phyloP scores from a whole-genome alignment of 2,329 filamentous ascomycete species.

The Fusarium irregulare region DNA sequence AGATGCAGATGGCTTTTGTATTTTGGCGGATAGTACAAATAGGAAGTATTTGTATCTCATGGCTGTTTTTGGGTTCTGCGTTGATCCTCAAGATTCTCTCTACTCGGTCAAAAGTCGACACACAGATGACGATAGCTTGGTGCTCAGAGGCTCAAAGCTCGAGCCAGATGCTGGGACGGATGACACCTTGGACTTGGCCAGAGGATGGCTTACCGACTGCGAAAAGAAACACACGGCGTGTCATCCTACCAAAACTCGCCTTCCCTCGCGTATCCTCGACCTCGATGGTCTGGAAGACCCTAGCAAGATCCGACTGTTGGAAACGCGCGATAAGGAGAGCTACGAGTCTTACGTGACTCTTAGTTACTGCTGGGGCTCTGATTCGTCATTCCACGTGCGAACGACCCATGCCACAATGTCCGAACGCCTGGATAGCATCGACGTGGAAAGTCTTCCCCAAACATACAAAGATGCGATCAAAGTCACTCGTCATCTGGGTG shows the following conservation, averaged over 20 bases:
- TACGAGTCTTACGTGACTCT: not conserved
- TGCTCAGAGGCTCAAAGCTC: conserved; percentile 1
- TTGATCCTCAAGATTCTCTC: not conserved
- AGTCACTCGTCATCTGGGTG: conserved; percentile 8
- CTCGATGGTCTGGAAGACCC: not conserved
- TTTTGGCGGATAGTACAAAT: not conserved
- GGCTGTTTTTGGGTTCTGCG: conserved; percentile 9
- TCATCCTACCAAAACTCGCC: not conserved
- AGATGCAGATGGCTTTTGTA: conserved; percentile 8
- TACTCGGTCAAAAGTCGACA: accelerated
- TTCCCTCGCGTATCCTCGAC: conserved; percentile 19
- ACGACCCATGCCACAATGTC: not conserved
- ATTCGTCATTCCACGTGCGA: not conserved
- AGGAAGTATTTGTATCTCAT: not conserved
- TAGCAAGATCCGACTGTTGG: not conserved
- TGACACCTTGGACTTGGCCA: not conserved
- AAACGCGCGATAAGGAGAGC: not conserved
- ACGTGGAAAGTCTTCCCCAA: not conserved
- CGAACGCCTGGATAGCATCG: not conserved
- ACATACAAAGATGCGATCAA: conserved; percentile 27
- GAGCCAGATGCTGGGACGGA: not conserved
- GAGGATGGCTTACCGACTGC: conserved; percentile 6
- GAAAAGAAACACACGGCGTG: not conserved
- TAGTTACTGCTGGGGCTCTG: conserved; percentile 26
- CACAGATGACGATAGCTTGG: accelerated